Evolutionary conservation across 495 filamentous ascomycete genomes (phyloP).

Genomic region (Penicillium lividum): DNA sequence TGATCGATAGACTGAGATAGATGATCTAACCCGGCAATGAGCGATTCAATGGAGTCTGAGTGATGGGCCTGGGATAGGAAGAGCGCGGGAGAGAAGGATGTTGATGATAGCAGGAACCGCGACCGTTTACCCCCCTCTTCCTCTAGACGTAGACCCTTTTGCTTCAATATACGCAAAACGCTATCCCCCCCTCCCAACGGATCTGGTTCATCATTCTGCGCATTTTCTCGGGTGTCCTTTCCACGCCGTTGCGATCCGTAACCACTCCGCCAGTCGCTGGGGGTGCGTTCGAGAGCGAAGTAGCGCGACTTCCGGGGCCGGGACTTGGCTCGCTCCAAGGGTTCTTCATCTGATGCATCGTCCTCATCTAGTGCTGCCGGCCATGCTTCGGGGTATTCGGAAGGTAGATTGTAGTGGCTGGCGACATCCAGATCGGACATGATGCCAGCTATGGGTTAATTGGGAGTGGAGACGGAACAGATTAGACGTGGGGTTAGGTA

Average conservation of each 20-base stretch:
- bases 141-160: constrained; percentile 76
- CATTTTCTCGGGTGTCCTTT: constrained; percentile 68
- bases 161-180: constrained; percentile 77
- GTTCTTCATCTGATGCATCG: constrained; percentile 68
- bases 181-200: constrained; percentile 79
- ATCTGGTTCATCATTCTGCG: constrained; percentile 88
- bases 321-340: constrained; percentile 45
- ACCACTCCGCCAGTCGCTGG: constrained; percentile 65
- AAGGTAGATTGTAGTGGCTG: constrained; percentile 85
- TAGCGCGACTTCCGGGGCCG: constrained; percentile 75
- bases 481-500: constrained; percentile 11
- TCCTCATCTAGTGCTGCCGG: constrained; percentile 75
- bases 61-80: constrained; percentile 92
- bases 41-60: constrained; percentile 72
- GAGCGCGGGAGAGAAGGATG: constrained; percentile 87
- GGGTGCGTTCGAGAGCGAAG: constrained; percentile 74
- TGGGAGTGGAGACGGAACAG: constrained; percentile 12
- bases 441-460: constrained; percentile 12
- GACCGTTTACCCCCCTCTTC: constrained; percentile 82
- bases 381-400: constrained; percentile 81
- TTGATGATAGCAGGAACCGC: constrained; percentile 90
- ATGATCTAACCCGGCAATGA: constrained; percentile 77
- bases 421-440: constrained; percentile 75
- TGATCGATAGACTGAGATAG: constrained; percentile 91
- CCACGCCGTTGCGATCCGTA: constrained; percentile 66